Base-by-base conservation (phyloP, 768 basidiomycete species). In the Strobilomyces confusus region DNA sequence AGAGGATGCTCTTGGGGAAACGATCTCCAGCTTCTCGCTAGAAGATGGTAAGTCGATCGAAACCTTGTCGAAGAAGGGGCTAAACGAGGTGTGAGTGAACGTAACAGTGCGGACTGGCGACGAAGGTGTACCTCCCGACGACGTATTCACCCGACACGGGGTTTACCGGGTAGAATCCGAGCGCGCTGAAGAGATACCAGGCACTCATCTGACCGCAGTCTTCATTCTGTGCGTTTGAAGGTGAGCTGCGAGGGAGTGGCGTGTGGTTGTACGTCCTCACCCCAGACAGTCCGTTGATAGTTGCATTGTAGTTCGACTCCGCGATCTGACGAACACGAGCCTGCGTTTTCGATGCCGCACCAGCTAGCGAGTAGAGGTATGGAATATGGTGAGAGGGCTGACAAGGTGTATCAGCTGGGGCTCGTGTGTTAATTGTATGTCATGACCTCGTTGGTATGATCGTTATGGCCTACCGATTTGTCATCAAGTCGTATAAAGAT, bases 181-280 rank as follows among this genome's bases (percentile, higher is more conserved):
- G 26, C 26, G 26, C 26, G 26, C 26, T 26, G 26, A 26, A 26
- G 26, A 92, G 77, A 60, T 85, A 92, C 90, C 90, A 92, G 1
- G 89, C 87, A 61, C 86, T 89, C 90, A 92, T 92, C 65, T 93
- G 90, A 1, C 90, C 89, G 58, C 89, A 92, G 63, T 93, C 90
- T 65, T 93, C 90, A 59, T 92, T 93, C 86, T 90, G 55, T 25
- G 1, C 9, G 49, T 12, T 4, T 12, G 19, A 30, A 29, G 37
- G 23, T 54, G 12, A 62, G 57, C 3, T 1, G 9, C 26, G 8
- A 8, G 32, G 11, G 47, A 20, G 23, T 32, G 30, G 41, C 37
- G 9, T 3, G 38, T 3, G 17, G 12, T 37, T 1, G 4, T 19
- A 14, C 14, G 15, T 25, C 69, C 78, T 22, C 62, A 88, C 88